Evolutionary conservation across 176 grass and related monocot species (phyloP).

Genomic region (Pharus latifolius): DNA sequence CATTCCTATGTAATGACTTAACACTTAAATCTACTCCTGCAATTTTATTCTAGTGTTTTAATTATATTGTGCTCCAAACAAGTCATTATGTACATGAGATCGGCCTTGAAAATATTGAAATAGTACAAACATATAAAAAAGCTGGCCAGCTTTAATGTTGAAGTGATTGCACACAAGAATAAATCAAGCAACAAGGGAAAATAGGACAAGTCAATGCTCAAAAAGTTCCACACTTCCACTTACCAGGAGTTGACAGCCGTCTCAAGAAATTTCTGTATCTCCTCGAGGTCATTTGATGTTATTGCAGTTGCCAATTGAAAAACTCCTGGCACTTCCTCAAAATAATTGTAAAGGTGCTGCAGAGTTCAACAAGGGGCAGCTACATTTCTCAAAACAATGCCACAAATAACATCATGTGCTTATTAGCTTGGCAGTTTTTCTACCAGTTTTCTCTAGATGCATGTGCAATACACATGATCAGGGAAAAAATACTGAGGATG

Average conservation of each 20-base stretch:
- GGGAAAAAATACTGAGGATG: neutral
- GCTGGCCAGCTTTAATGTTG: neutral
- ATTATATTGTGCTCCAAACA: neutral
- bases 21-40: neutral
- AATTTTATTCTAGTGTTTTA: neutral
- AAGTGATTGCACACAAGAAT: neutral
- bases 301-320: conserved; percentile 96
- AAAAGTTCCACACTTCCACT: neutral
- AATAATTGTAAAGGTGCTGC: conserved; percentile 90
- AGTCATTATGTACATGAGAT: neutral
- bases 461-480: neutral
- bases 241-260: conserved; percentile 91
- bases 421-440: neutral
- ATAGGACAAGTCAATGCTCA: neutral
- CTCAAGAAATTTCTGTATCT: conserved; percentile 97
- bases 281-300: conserved; percentile 89
- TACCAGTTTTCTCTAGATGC: neutral
- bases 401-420: neutral
- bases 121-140: neutral
- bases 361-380: conserved; percentile 11
- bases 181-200: neutral
- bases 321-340: conserved; percentile 81
- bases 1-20: neutral
- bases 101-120: neutral
- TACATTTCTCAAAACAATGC: conserved; percentile 16